Evolutionary conservation across 2,329 filamentous ascomycete genomes (phyloP).

Genomic region (Corinectria fuckeliana): DNA sequence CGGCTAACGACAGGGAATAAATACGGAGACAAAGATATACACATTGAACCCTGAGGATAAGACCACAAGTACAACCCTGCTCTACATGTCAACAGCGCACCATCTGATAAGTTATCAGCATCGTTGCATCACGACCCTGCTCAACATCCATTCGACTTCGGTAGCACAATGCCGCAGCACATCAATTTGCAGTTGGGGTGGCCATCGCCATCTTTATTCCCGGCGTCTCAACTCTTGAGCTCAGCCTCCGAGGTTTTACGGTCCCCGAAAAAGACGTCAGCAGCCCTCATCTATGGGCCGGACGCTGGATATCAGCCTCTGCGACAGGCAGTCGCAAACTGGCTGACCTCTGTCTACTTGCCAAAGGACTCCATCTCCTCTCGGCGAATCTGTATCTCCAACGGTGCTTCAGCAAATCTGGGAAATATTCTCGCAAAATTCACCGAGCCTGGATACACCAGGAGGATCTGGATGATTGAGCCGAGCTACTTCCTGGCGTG

Average conservation of each 20-base stretch:
- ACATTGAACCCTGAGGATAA: background rate
- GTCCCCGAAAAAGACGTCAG: conserved; percentile 7
- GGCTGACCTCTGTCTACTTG: conserved; percentile 15
- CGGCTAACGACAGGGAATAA: background rate
- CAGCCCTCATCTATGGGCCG: conserved; percentile 24
- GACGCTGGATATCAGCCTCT: conserved; percentile 22
- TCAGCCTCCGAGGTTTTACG: background rate
- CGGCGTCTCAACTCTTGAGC: background rate
- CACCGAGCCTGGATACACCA: conserved; percentile 66
- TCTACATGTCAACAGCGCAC: no score
- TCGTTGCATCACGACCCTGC: no score
- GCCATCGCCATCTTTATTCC: conserved; percentile 5
- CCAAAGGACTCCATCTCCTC: background rate
- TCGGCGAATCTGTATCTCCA: conserved; percentile 21
- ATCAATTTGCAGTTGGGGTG: conserved; percentile 12
- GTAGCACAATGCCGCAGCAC: background rate
- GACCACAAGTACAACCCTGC: background rate
- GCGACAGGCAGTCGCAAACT: conserved; percentile 17
- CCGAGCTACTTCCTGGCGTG: conserved; percentile 69
- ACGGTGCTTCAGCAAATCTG: conserved; percentile 21
- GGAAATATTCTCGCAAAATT: conserved; percentile 44
- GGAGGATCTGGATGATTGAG: conserved; percentile 66
- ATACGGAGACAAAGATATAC: background rate
- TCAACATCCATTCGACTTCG: background rate
- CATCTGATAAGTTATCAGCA: background rate